Base-by-base conservation (phyloP, 2,329 filamentous ascomycete species). In the Dactylella cylindrospora region DNA sequence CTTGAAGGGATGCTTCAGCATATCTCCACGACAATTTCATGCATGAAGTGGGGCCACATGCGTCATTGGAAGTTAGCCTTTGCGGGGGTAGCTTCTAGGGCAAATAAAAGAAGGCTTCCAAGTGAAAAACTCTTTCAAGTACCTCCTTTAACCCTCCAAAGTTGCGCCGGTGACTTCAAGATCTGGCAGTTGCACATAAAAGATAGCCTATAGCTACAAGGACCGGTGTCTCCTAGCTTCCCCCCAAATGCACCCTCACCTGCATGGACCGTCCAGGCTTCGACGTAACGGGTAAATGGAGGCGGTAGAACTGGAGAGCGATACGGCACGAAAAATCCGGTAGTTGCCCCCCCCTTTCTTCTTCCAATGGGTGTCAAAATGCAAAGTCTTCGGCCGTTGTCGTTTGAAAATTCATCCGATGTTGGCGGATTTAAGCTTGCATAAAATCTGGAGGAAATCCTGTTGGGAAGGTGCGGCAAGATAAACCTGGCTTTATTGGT, bases 341-440 rank as follows among this genome's bases (percentile, higher is more conserved):
- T n/a, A n/a, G n/a, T n/a, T n/a, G n/a, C n/a, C n/a, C n/a, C n/a
- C n/a, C n/a, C n/a, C n/a, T n/a, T n/a, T n/a, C n/a, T n/a, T n/a
- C n/a, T n/a, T n/a, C n/a, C n/a, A n/a, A 22, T 44, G 19, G 57
- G 26, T 50, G 43, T 44, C 41, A 44, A 49, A 54, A 50, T 49
- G n/a, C n/a, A n/a, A n/a, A n/a, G n/a, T n/a, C n/a, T n/a, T n/a
- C n/a, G n/a, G n/a, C n/a, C n/a, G n/a, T n/a, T n/a, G n/a, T n/a
- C n/a, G n/a, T n/a, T n/a, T n/a, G n/a, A n/a, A n/a, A n/a, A n/a
- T n/a, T 62, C 57, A 54, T 62, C 57, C 57, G 57, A 62, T 54
- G 49, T 62, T 62, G 49, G 57, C 57, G 57, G 57, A 62, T 62
- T 62, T 62, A 62, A 62, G 55, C 28, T 47, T 35, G 40, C 25